Evolutionary conservation across 2,329 filamentous ascomycete species (phyloP), one percentile per base, ranked within the genome.

Genomic region (Phyllosticta capitalensis): DNA sequence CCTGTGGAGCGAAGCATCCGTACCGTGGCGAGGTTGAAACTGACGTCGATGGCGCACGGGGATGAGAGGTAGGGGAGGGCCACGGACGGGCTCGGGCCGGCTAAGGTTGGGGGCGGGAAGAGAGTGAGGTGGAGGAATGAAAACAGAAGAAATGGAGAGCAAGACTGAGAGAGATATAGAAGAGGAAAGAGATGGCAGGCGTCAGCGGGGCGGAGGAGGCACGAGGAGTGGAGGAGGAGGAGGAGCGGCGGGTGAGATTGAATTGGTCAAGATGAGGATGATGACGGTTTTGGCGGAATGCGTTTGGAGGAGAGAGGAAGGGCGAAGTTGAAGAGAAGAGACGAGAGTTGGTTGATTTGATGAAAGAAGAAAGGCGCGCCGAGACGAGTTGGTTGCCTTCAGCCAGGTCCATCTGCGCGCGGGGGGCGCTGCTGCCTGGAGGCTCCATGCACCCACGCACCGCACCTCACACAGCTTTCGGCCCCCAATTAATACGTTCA

Each of bases 281-380:
- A 50, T 49, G 30, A 17, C 19, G 26, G 52, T 24, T n/a, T 5
- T 50, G 55, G 54, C 52, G 59, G 10, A 45, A 19, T 38, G 55
- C 9, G 20, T 60, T 59, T 61, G 61, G 60, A 52, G 61, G 63
- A 53, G 63, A 62, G 54, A 51, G 62, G 63, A 63, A 64, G 63
- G 65, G 54, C 52, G 63, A 64, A 61, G 64, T 62, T 63, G 63
- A 65, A 67, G 67, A 65, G 61, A 58, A 64, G 66, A 3, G 48
- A 54, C 62, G 17, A 48, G 24, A 12, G 9, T 60, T 56, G 26
- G 52, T 19, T 54, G 20, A 49, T n/a, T 21, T 20, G 28, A 12
- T 30, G 28, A 12, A 9, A 30, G 28, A 30, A 30, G 28, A 30
- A 30, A 12, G 12, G 28, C 28, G 28, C 7, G 28, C 28, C 7